Percentiles rank a stretch among this genome's conserved stretches.
Evolutionary conservation across 208 protist genomes (phyloP).

Genomic region (Endotrypanum monterogeii): DNA sequence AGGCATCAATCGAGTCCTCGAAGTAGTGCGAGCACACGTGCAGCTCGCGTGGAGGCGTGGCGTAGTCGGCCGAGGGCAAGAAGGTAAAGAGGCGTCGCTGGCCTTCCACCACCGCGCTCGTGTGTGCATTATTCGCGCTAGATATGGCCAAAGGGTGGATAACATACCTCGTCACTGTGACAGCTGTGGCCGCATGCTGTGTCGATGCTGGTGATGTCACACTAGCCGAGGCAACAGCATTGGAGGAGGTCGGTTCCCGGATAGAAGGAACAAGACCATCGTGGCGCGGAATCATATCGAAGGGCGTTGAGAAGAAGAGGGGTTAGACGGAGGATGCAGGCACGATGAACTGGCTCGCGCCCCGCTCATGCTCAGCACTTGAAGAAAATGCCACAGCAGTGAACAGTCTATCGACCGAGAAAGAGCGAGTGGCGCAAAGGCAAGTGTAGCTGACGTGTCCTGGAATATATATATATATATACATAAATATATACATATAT

Average conservation of each 20-base stretch:
- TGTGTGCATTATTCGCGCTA: background rate
- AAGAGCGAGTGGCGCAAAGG: background rate
- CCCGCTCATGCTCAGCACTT: background rate
- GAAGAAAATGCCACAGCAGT: background rate
- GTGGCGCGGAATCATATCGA: slow-evolving; percentile 33
- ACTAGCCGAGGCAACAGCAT: background rate
- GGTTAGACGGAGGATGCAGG: too few species aligned
- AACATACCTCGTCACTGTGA: slow-evolving; percentile 10
- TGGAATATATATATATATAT: too few species aligned
- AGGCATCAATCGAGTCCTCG: slow-evolving; percentile 1
- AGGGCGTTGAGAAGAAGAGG: too few species aligned
- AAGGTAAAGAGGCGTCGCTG: slow-evolving; percentile 36
- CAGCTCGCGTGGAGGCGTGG: slow-evolving; percentile 26
- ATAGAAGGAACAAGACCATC: slow-evolving; percentile 35
- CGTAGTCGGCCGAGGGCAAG: slow-evolving; percentile 25
- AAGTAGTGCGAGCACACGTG: slow-evolving; percentile 26
- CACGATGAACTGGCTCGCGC: background rate
- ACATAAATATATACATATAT: too few species aligned
- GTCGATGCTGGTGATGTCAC: background rate
- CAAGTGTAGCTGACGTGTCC: background rate
- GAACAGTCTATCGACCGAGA: background rate
- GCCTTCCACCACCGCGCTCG: background rate
- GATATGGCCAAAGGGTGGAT: background rate
- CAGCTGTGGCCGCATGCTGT: background rate
- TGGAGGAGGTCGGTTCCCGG: slow-evolving; percentile 9